These are phyloP conservation scores for Puya raimondii DNA, from an alignment of 176 grass and related monocot genomes.

Conservation along the genomic window DNA sequence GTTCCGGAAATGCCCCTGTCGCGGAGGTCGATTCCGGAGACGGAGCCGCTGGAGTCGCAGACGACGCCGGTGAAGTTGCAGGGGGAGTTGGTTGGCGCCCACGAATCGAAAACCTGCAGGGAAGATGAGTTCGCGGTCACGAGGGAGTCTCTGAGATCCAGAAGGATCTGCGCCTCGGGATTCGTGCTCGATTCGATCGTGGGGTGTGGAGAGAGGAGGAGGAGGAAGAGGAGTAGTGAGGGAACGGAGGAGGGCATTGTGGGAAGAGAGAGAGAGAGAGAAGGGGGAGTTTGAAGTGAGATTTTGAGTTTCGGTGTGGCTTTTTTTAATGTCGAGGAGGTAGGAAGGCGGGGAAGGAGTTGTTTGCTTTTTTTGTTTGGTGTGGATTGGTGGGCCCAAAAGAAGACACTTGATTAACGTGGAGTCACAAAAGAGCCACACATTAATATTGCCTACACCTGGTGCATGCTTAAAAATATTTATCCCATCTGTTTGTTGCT, in stretches of 20 bases:
- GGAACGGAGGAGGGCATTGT: conserved; percentile 10
- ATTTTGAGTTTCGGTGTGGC: conserved; percentile 13
- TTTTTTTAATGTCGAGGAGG: not conserved
- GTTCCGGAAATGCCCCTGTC: not conserved
- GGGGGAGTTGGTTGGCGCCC: conserved; percentile 17
- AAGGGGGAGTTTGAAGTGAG: not conserved
- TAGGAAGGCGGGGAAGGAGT: too few relatives aligned
- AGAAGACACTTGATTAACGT: too few relatives aligned
- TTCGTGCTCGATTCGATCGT: not conserved
- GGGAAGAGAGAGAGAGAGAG: not conserved
- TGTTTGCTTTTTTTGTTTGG: too few relatives aligned
- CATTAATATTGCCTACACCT: too few relatives aligned
- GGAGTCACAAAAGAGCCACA: too few relatives aligned
- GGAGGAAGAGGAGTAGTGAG: conserved; percentile 16
- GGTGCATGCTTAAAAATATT: too few relatives aligned
- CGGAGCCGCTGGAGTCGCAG: conserved; percentile 22
- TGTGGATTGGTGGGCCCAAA: too few relatives aligned
- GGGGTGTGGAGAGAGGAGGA: conserved; percentile 10
- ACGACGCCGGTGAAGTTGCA: conserved; percentile 52
- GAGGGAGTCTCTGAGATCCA: conserved; percentile 51
- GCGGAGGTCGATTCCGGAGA: conserved; percentile 14
- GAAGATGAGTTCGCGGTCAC: conserved; percentile 6
- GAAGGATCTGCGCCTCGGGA: conserved; percentile 32
- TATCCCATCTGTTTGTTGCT: too few relatives aligned
- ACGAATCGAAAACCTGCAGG: conserved; percentile 35